Conservation (phyloP, 176 grass and related monocot genomes). For the Raddia distichophylla region DNA sequence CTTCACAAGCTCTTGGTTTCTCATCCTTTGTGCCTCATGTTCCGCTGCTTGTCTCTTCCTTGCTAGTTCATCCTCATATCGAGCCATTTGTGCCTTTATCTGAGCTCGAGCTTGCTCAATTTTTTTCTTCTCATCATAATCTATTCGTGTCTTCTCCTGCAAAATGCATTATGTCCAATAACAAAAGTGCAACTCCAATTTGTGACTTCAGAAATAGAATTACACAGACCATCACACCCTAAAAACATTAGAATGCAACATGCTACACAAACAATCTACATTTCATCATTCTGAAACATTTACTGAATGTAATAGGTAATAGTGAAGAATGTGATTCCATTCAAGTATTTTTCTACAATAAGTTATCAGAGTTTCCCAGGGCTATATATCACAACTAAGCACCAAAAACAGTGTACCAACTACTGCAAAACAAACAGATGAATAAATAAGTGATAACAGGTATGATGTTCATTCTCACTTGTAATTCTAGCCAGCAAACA, state of each 20-base stretch:
- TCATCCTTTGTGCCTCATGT: conserved; percentile 83
- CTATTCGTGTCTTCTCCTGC: conserved; percentile 77
- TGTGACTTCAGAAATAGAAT: background rate
- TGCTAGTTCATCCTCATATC: conserved; percentile 84
- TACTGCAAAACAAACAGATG: background rate
- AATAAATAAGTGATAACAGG: background rate
- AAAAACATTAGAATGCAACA: conserved; percentile 14
- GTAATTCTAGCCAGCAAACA: background rate
- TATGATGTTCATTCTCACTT: background rate
- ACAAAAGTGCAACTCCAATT: background rate
- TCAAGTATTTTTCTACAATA: background rate
- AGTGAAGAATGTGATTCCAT: background rate
- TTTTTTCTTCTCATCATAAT: conserved; percentile 90
- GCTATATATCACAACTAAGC: conserved; percentile 7
- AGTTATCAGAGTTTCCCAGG: background rate
- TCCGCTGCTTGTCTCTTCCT: conserved; percentile 76
- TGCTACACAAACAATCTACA: conserved; percentile 14
- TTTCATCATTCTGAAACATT: conserved; percentile 18
- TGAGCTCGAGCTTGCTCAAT: conserved; percentile 62
- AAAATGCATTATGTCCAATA: conserved; percentile 39
- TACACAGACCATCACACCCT: background rate
- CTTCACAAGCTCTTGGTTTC: conserved; percentile 94
- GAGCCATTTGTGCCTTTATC: conserved; percentile 63
- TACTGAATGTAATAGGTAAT: background rate
- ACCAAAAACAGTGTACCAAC: background rate